Evolutionary conservation across 257 asterid genomes (phyloP).

Genomic region (Solanum okadae): DNA sequence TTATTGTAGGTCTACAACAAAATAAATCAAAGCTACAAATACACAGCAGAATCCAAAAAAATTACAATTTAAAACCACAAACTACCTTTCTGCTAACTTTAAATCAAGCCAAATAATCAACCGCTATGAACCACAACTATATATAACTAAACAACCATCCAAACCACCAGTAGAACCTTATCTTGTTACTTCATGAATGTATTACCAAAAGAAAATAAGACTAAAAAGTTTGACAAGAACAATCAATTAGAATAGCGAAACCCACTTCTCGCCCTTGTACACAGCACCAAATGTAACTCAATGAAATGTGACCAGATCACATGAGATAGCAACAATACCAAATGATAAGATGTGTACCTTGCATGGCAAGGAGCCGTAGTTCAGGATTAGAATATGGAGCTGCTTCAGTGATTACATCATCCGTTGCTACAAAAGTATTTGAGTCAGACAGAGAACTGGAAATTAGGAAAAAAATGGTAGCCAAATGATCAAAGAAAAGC

Average conservation of each 20-base stretch:
- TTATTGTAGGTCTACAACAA: background rate
- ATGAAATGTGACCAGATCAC: background rate
- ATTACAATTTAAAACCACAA: background rate
- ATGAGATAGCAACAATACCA: background rate
- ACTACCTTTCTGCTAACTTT: background rate
- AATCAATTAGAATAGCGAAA: background rate
- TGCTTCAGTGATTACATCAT: conserved; percentile 28
- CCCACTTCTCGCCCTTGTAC: background rate
- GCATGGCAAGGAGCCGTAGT: conserved; percentile 61
- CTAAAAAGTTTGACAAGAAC: background rate
- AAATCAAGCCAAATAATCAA: background rate
- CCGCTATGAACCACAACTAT: background rate
- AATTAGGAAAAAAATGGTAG: background rate
- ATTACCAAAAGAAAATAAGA: background rate
- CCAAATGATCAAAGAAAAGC: background rate
- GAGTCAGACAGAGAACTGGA: conserved; percentile 1
- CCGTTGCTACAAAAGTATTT: conserved; percentile 19
- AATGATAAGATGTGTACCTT: conserved; percentile 32
- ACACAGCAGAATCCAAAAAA: background rate
- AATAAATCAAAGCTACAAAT: background rate
- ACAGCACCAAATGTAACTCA: background rate
- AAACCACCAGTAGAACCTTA: background rate
- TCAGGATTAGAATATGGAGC: conserved; percentile 48
- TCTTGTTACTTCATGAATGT: background rate
- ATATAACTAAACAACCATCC: background rate